Percentiles rank a stretch among this genome's conserved stretches.
Conservation (phyloP, 2,329 filamentous ascomycete genomes). For the Fusarium sp. region DNA sequence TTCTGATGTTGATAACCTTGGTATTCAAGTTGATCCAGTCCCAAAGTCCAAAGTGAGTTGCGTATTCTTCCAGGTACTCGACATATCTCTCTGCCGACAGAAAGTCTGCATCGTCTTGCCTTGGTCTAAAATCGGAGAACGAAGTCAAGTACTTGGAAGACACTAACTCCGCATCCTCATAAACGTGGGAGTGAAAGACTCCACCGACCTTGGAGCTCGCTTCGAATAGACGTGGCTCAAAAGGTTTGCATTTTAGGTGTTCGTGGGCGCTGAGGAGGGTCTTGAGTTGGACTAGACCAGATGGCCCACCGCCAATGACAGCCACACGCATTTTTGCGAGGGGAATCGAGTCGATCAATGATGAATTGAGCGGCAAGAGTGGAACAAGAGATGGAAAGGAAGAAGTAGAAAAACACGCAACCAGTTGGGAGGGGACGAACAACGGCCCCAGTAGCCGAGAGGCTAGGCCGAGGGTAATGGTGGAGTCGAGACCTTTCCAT, state of each 20-base stretch:
- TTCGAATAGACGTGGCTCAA: slow-evolving; percentile 5
- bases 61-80: slow-evolving; percentile 55
- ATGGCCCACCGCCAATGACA: slow-evolving; percentile 9
- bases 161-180: slow-evolving; percentile 47
- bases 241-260: slow-evolving; percentile 1
- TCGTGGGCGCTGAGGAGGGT: slow-evolving; percentile 4
- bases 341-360: neutral
- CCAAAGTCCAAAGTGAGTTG: slow-evolving; percentile 53
- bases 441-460: neutral
- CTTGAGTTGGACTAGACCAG: slow-evolving; percentile 10
- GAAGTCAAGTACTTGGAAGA: slow-evolving; percentile 61
- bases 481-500: neutral
- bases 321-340: neutral
- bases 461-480: neutral
- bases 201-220: slow-evolving; percentile 3
- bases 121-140: slow-evolving; percentile 59
- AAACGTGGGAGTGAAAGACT: slow-evolving; percentile 6
- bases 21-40: slow-evolving; percentile 50
- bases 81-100: slow-evolving; percentile 53
- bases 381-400: neutral
- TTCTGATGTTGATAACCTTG: slow-evolving; percentile 49
- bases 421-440: neutral
- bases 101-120: slow-evolving; percentile 53
- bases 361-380: neutral
- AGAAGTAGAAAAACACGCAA: neutral